Conservation (phyloP, 2,329 filamentous ascomycete genomes). For the Monilinia polystroma region DNA sequence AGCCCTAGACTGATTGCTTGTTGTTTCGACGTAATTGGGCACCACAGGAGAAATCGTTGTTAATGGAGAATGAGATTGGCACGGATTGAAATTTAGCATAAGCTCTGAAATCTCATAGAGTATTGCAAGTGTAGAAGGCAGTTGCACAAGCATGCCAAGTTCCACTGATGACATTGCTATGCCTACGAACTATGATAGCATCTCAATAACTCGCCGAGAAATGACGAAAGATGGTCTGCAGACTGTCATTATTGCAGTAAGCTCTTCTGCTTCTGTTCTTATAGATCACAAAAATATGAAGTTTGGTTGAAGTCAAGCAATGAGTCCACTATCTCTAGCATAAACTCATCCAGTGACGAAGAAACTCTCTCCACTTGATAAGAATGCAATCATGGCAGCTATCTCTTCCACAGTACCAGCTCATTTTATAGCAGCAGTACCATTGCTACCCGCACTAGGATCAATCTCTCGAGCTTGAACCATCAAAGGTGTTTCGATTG, state of each 20-base stretch:
- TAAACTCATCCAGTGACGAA: constrained; percentile 38
- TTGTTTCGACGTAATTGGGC: too few relatives aligned
- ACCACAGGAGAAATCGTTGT: too few relatives aligned
- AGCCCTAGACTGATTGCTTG: too few relatives aligned
- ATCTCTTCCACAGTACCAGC: constrained; percentile 50
- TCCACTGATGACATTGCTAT: not conserved
- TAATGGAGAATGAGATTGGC: not conserved
- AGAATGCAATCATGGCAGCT: constrained; percentile 45
- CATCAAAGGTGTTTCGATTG: constrained; percentile 52
- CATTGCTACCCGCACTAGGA: constrained; percentile 39
- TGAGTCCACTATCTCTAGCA: constrained; percentile 36
- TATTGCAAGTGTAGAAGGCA: too few relatives aligned
- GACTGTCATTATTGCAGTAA: not conserved
- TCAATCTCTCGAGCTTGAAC: constrained; percentile 35
- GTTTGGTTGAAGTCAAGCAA: constrained; percentile 26
- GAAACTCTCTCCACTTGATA: constrained; percentile 43
- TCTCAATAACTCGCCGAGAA: not conserved
- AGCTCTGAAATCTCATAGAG: too few relatives aligned
- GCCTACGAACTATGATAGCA: not conserved
- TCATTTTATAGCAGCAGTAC: constrained; percentile 43
- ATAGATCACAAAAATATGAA: too few relatives aligned
- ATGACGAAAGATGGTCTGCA: not conserved
- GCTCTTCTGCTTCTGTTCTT: too few relatives aligned
- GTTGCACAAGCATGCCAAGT: too few relatives aligned
- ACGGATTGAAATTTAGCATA: not conserved